These are phyloP conservation scores for Ostreobium quekettii DNA, from an alignment of 139 green algal genomes.

Conservation along the genomic window DNA sequence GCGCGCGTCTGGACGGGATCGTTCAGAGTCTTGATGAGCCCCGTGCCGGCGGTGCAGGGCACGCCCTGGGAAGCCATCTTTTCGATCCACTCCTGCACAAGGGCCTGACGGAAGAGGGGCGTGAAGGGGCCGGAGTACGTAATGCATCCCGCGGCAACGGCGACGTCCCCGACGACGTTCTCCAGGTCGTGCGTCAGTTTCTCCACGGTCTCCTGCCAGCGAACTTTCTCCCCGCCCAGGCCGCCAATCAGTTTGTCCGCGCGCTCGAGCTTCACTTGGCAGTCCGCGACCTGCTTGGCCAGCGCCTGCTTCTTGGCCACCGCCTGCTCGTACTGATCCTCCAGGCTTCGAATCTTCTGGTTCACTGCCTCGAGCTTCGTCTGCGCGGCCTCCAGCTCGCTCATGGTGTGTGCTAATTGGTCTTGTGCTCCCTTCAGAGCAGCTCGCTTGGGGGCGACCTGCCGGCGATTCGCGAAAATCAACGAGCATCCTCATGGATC, in stretches of 20 bases:
- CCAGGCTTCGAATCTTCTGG: constrained; percentile 58
- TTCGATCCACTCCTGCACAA: constrained; percentile 40
- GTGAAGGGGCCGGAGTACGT: constrained; percentile 64
- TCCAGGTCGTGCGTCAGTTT: constrained; percentile 45
- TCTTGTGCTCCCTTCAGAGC: constrained; percentile 44
- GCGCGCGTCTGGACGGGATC: constrained; percentile 57
- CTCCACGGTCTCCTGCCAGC: constrained; percentile 60
- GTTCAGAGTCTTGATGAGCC: constrained; percentile 49
- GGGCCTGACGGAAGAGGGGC: constrained; percentile 41
- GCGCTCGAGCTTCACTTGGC: constrained; percentile 51
- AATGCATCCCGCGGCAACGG: constrained; percentile 46
- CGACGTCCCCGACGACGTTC: constrained; percentile 68
- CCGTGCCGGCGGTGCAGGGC: constrained; percentile 42
- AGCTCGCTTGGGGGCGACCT: constrained; percentile 62
- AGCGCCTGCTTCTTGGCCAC: constrained; percentile 62
- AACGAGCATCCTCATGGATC: not conserved
- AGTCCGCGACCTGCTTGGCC: constrained; percentile 50
- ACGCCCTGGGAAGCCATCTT: constrained; percentile 38
- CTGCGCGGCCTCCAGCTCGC: constrained; percentile 36
- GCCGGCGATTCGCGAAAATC: constrained; percentile 7
- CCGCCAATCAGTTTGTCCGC: constrained; percentile 77
- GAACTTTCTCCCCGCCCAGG: constrained; percentile 58
- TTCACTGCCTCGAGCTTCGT: constrained; percentile 52
- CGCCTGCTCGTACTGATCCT: constrained; percentile 52
- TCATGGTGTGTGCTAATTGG: constrained; percentile 47